Evolutionary conservation across 331 rosid genomes (phyloP).

Genomic region (Phaseolus coccineus): DNA sequence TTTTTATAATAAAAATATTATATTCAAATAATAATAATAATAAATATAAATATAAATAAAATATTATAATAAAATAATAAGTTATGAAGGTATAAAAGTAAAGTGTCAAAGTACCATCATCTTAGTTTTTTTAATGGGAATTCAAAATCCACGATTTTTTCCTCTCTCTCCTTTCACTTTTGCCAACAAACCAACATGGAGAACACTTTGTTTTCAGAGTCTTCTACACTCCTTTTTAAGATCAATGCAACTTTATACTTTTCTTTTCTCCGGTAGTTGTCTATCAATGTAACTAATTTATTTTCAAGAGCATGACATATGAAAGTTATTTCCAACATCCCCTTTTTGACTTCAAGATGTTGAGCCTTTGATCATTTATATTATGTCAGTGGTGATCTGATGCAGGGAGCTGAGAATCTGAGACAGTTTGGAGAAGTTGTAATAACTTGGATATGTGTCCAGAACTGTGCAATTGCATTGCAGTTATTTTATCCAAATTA

Average conservation of each 20-base stretch:
- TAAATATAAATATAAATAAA: too few relatives aligned
- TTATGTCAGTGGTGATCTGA: constrained; percentile 6
- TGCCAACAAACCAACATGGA: too few relatives aligned
- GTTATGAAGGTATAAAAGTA: too few relatives aligned
- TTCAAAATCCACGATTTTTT: too few relatives aligned
- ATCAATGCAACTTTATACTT: too few relatives aligned
- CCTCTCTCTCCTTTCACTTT: too few relatives aligned
- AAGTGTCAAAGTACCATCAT: too few relatives aligned
- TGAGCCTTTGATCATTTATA: constrained; percentile 2
- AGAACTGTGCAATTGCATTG: neutral
- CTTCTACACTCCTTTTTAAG: neutral
- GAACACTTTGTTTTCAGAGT: neutral
- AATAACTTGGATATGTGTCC: neutral
- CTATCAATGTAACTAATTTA: neutral
- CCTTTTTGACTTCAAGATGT: neutral
- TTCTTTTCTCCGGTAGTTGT: neutral
- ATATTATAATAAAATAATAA: too few relatives aligned
- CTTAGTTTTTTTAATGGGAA: too few relatives aligned
- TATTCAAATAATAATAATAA: too few relatives aligned
- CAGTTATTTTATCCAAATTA: neutral
- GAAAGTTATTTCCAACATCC: neutral
- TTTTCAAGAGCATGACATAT: neutral
- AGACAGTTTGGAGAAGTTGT: neutral
- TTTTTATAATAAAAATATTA: too few relatives aligned
- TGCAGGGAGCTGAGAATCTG: neutral